A percentile compares a stretch with the other conserved stretches of the same genome.
phyloP scores from a whole-genome alignment of 495 filamentous ascomycete genomes.

The Ascobolus immersus region DNA sequence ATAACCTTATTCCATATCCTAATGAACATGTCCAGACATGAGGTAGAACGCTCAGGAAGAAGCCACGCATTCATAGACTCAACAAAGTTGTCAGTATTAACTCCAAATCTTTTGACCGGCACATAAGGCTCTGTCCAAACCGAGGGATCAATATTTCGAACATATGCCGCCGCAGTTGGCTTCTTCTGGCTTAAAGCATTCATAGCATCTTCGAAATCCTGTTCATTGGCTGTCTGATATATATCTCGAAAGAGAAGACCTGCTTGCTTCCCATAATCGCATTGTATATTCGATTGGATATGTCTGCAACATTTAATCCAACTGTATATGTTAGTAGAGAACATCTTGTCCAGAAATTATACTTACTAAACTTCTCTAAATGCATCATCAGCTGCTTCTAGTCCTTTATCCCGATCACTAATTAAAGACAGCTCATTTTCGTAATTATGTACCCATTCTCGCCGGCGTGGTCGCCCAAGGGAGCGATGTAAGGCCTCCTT shows the following conservation, averaged over 20 bases:
- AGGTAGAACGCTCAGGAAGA: too few species aligned
- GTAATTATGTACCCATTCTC: too few species aligned
- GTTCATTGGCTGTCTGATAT: not conserved
- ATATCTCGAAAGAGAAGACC: not conserved
- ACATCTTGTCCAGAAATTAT: too few species aligned
- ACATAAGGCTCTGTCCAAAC: constrained; percentile 5
- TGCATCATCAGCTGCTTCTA: constrained; percentile 1
- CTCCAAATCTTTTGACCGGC: not conserved
- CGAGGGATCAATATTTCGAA: not conserved
- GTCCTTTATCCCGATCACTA: constrained; percentile 3
- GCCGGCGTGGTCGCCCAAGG: too few species aligned
- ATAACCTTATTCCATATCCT: not conserved
- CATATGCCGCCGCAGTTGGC: not conserved
- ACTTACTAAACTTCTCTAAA: too few species aligned
- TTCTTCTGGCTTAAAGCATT: not conserved
- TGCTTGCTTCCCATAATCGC: too few species aligned
- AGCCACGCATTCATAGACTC: not conserved
- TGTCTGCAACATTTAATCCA: not conserved
- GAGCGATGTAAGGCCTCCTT: too few species aligned
- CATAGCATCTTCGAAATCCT: not conserved
- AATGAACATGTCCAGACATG: not conserved
- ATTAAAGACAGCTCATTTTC: too few species aligned
- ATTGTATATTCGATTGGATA: not conserved
- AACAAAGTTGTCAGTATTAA: not conserved
- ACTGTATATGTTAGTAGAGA: too few species aligned